phyloP scores from a whole-genome alignment of 2,329 filamentous ascomycete species.

The Rhynchosporium secalis region DNA sequence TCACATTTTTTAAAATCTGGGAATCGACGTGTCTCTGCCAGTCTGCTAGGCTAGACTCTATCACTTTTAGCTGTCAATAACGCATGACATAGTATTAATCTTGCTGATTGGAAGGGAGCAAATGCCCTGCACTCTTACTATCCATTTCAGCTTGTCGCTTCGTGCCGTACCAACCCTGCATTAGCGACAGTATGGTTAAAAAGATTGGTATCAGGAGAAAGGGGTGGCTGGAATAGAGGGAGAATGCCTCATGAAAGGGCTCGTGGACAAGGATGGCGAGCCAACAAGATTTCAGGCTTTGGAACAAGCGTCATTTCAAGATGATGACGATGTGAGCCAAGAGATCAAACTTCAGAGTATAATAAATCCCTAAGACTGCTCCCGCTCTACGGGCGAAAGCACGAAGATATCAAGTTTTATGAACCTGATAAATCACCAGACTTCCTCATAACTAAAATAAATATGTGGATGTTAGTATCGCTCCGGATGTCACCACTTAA shows the following conservation, averaged over 20 bases:
- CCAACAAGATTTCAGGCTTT: neutral
- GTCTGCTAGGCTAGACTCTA: no score
- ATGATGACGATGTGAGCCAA: neutral
- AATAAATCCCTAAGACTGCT: neutral
- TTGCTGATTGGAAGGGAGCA: no score
- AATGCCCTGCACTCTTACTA: no score
- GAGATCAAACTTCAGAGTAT: neutral
- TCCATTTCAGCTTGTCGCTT: no score
- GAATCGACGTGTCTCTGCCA: no score
- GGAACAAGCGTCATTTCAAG: neutral
- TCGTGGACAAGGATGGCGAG: neutral
- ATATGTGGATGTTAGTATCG: neutral
- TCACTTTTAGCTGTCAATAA: no score
- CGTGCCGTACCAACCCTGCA: no score
- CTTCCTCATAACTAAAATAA: neutral
- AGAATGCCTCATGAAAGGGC: neutral
- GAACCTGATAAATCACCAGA: neutral
- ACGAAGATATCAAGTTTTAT: neutral
- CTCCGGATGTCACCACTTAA: neutral
- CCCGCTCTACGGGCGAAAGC: neutral
- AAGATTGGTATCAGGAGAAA: neutral
- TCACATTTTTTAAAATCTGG: no score
- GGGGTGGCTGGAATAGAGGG: neutral
- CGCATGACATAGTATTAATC: no score
- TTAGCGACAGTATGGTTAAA: neutral